A percentile compares a stretch with the other conserved stretches of the same genome.
phyloP scores from a whole-genome alignment of 2,329 filamentous ascomycete genomes.

The Fusarium pilosicola region DNA sequence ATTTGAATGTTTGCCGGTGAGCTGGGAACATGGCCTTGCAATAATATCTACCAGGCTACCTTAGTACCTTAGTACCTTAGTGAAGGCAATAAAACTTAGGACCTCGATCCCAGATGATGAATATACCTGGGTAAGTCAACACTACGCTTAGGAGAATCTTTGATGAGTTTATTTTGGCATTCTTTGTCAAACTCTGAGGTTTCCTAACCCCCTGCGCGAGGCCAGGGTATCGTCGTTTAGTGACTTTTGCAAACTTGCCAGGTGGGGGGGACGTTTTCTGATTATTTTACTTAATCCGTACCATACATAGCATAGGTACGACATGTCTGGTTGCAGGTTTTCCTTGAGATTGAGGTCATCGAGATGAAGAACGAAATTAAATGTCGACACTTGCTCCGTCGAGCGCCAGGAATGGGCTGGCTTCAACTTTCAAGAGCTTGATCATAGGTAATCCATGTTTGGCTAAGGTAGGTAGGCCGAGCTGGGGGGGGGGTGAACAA shows the following conservation, averaged over 20 bases:
- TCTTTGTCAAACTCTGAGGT: not conserved
- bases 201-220: not conserved
- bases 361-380: conserved; percentile 10
- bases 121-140: not conserved
- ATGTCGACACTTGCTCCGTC: conserved; percentile 10
- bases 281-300: not conserved
- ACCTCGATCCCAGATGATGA: not conserved
- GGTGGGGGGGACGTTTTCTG: not conserved
- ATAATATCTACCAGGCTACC: not conserved
- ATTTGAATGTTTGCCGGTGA: conserved; percentile 21
- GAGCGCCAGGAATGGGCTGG: conserved; percentile 16
- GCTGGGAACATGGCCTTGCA: conserved; percentile 13
- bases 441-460: conserved; percentile 8
- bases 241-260: not conserved
- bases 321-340: conserved; percentile 1
- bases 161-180: not conserved
- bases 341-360: conserved; percentile 8
- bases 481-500: not conserved
- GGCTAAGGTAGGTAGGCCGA: not conserved
- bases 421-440: conserved; percentile 13
- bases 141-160: not conserved
- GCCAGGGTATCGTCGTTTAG: not conserved
- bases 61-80: not conserved
- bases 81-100: not conserved
- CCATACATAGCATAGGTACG: not conserved